Evolutionary conservation across 352 stramenopile species (phyloP).

Genomic region (Phytophthora foliorum): DNA sequence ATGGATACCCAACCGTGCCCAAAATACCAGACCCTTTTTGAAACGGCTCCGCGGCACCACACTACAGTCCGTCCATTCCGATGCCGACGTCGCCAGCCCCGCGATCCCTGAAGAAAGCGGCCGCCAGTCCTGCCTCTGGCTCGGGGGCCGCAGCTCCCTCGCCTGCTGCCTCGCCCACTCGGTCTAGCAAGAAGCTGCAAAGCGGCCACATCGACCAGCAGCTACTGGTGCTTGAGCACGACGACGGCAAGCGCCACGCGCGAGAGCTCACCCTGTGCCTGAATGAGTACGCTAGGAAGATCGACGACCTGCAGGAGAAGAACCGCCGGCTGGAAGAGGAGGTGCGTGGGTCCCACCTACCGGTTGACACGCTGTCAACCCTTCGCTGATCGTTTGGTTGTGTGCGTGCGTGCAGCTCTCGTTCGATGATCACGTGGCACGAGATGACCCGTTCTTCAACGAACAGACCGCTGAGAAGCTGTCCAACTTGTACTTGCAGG

Average conservation of each 20-base stretch:
- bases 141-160: slow-evolving; percentile 3
- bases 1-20: slow-evolving; percentile 4
- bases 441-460: slow-evolving; percentile 84
- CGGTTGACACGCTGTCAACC: slow-evolving; percentile 1
- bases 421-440: slow-evolving; percentile 75
- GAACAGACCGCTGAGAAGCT: slow-evolving; percentile 78
- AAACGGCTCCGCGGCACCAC: slow-evolving; percentile 22
- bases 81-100: slow-evolving; percentile 36
- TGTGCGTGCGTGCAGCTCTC: slow-evolving; percentile 53
- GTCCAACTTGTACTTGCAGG: slow-evolving; percentile 79
- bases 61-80: not conserved
- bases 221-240: slow-evolving; percentile 70
- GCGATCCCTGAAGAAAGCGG: slow-evolving; percentile 30
- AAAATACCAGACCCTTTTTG: slow-evolving; percentile 41
- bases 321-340: slow-evolving; percentile 84
- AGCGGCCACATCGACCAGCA: slow-evolving; percentile 73
- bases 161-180: slow-evolving; percentile 19
- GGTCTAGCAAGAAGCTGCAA: slow-evolving; percentile 40
- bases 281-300: slow-evolving; percentile 80
- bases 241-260: slow-evolving; percentile 82
- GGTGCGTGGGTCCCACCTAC: slow-evolving; percentile 36
- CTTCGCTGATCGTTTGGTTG: slow-evolving; percentile 20
- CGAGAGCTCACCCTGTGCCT: slow-evolving; percentile 69
- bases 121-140: not conserved
- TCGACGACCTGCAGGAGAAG: slow-evolving; percentile 80